Evolutionary conservation across 1,284 basidiomycete species (phyloP), one percentile per base, ranked within the genome.

Genomic region (Rhodotorula sp.): DNA sequence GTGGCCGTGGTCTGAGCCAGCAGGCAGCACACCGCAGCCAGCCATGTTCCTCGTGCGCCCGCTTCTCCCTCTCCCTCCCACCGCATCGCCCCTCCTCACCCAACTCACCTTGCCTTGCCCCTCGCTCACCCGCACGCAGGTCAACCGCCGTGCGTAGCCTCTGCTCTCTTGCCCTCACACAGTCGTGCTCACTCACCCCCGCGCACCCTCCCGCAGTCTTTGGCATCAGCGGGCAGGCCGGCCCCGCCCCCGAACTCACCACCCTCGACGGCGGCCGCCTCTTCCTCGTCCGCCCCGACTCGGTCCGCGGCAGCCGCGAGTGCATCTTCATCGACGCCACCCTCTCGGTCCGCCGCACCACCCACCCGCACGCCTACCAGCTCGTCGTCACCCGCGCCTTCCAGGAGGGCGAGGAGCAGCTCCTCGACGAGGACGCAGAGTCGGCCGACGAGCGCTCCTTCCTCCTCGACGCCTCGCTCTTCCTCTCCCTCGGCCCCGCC

Each of bases 291-390:
- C 88, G 96, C 61, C 91, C 93, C 53, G 92, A 91, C 71, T 91
- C 90, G 77, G 90, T 97, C 77, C 90, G 96, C 77, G 91, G 92
- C 53, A 91, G 91, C 17, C 85, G 94, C 78, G 96, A 98, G 85
- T 99, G 97, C 92, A 97, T 99, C 79, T 99, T 93, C 83, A 93
- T 93, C 78, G 93, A 97, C 79, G 95, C 95, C 13, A 93, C 97
- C 82, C 91, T 91, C 17, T 95, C 94, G 27, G 91, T 99, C 79
- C 89, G 97, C 70, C 88, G 95, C 34, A 86, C 84, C 23, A 87
- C 90, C 0, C 82, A 92, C 66, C 92, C 94, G 66, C 90, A 90
- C 83, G 89, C 96, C 80, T 99, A 96, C 80, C 91, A 98, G 82
- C 87, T 99, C n/a, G 95, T 97, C 13, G 88, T 97, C 67, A 97